These are phyloP conservation scores for Aspergillus unguis DNA, from an alignment of 2,329 filamentous ascomycete genomes.

Conservation along the genomic window DNA sequence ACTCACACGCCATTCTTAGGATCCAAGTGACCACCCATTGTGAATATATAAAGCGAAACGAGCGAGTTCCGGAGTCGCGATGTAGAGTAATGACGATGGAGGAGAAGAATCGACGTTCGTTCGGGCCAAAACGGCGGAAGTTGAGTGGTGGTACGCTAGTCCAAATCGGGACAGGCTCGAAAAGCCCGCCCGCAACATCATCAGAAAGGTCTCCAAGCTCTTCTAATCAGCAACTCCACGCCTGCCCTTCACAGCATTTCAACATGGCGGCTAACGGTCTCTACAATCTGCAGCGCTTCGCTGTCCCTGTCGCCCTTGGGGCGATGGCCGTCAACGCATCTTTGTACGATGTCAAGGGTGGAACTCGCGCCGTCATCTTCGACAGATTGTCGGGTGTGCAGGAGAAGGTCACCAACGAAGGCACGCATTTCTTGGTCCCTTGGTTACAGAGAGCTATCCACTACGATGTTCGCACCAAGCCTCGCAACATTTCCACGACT, in stretches of 20 bases:
- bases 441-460: constrained; percentile 94
- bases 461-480: constrained; percentile 97
- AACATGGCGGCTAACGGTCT: constrained; percentile 49
- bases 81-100: constrained; percentile 16
- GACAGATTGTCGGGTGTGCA: constrained; percentile 89
- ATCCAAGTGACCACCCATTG: constrained; percentile 39
- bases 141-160: constrained; percentile 32
- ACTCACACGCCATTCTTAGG: constrained; percentile 47
- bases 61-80: constrained; percentile 13
- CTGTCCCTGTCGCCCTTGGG: constrained; percentile 70
- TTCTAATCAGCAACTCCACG: constrained; percentile 9
- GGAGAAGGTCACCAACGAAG: constrained; percentile 88
- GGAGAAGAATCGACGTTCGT: constrained; percentile 24
- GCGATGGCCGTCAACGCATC: constrained; percentile 69
- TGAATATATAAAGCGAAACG: constrained; percentile 23
- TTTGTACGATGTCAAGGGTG: constrained; percentile 96
- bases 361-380: constrained; percentile 94
- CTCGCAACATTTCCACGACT: constrained; percentile 93
- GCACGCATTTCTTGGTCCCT: constrained; percentile 92
- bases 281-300: constrained; percentile 43
- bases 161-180: constrained; percentile 32
- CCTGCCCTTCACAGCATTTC: constrained; percentile 12
- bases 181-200: constrained; percentile 36
- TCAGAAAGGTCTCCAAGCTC: constrained; percentile 17
- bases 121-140: constrained; percentile 32